phyloP scores from a whole-genome alignment of 1,284 basidiomycete species.

The Erythrobasidium hasegawianum region DNA sequence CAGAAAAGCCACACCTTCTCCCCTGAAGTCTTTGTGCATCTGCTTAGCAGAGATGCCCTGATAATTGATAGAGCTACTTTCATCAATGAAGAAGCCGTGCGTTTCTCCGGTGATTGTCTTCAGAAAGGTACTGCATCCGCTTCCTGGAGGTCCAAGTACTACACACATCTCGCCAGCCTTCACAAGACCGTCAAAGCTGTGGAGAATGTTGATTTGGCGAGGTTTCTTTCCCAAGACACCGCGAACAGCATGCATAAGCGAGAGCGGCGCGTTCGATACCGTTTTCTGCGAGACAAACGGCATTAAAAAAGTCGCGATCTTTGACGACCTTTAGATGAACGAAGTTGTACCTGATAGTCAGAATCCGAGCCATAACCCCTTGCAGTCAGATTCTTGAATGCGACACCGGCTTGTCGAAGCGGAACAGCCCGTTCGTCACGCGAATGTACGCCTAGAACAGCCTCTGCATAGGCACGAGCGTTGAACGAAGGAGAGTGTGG shows the following conservation, averaged over 20 bases:
- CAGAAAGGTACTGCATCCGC: conserved; percentile 61
- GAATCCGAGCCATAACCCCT: conserved; percentile 53
- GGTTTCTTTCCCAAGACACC: conserved; percentile 49
- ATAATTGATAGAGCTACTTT: conserved; percentile 56
- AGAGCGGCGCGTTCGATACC: conserved; percentile 52
- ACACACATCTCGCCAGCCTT: conserved; percentile 60
- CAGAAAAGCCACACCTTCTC: conserved; percentile 4
- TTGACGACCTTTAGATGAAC: conserved; percentile 57
- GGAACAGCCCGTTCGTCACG: conserved; percentile 47
- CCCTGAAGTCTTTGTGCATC: conserved; percentile 35
- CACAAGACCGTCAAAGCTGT: conserved; percentile 56
- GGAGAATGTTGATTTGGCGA: conserved; percentile 53
- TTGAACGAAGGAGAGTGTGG: conserved; percentile 52
- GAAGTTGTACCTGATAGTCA: conserved; percentile 46
- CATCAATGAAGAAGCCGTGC: conserved; percentile 53
- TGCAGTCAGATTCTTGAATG: conserved; percentile 53
- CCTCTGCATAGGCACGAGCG: conserved; percentile 51
- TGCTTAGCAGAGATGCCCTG: conserved; percentile 48
- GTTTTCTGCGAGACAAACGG: conserved; percentile 48
- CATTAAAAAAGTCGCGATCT: conserved; percentile 45
- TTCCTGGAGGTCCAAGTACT: conserved; percentile 60
- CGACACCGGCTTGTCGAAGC: conserved; percentile 51
- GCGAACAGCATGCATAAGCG: conserved; percentile 47
- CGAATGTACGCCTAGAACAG: conserved; percentile 45
- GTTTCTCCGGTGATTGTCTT: conserved; percentile 58